Evolutionary conservation across 75 land plant species (phyloP), one percentile per base, ranked within the genome.

Genomic region (Selaginella tamariscina): DNA sequence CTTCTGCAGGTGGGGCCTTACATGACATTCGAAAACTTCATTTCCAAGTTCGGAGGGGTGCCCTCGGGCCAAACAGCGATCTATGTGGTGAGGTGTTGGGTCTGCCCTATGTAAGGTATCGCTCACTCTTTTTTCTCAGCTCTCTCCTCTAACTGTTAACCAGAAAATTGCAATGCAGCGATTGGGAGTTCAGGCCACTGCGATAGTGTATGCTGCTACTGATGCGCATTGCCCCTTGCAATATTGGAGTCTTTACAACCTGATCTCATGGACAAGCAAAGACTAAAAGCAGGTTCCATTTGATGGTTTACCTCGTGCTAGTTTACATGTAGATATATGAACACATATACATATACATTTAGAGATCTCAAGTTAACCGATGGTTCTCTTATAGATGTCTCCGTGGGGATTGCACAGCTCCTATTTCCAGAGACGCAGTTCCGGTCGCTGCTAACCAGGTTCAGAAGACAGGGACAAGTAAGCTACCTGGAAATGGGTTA

Each of bases 141-240:
- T 39, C 11, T 15, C 15, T 5, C 49, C 15, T 5, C 11, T 39
- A 15, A 39, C 15, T 44, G 8, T 68, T 33, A 2, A 32, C 54
- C 65, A 76, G 90, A 96, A 95, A 85, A 72, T 74, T 88, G 65
- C 99, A 95, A 68, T 90, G 96, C 65, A 95, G 99, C 73, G 87
- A 95, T 67, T 95, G 99, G 99, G 93, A 93, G 70, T 71, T 65
- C 24, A 85, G 99, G 33, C 99, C 99, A 55, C 83, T 95, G 20
- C 77, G 66, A 81, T 79, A 76, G 27, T 60, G 30, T 95, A 95
- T 84, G 99, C 99, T 70, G 96, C 99, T 60, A 82, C 83, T 31
- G 99, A 95, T 82, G 95, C 92, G 20, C 77, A 85, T 60, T 95
- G 88, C 74, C 81, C 15, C 49, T 39, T 5, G 49, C 49, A 39